Evolutionary conservation across 495 filamentous ascomycete genomes (phyloP).

Genomic region (Trichoderma virens): DNA sequence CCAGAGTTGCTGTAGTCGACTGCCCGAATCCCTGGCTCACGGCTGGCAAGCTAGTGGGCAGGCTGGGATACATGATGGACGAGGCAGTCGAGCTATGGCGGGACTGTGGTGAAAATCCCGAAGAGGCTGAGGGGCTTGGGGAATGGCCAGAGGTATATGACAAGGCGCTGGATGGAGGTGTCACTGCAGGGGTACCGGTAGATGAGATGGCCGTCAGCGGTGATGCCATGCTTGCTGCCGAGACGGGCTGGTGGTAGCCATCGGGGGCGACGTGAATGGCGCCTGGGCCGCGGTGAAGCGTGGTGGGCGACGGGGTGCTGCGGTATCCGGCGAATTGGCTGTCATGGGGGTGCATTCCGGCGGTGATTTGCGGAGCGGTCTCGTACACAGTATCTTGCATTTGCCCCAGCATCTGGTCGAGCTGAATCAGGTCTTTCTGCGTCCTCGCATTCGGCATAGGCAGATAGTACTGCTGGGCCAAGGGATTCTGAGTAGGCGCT

Average conservation of each 20-base stretch:
- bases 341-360: slow-evolving; percentile 63
- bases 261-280: slow-evolving; percentile 45
- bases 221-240: slow-evolving; percentile 48
- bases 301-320: slow-evolving; percentile 24
- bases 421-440: slow-evolving; percentile 84
- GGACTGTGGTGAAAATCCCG: slow-evolving; percentile 55
- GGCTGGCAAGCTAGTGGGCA: slow-evolving; percentile 50
- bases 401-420: slow-evolving; percentile 89
- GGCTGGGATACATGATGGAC: slow-evolving; percentile 70
- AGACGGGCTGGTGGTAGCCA: slow-evolving; percentile 39
- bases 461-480: slow-evolving; percentile 64
- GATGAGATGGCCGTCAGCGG: slow-evolving; percentile 51
- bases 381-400: slow-evolving; percentile 94
- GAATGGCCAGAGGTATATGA: slow-evolving; percentile 85
- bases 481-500: slow-evolving; percentile 41
- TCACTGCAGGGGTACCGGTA: slow-evolving; percentile 71
- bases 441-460: slow-evolving; percentile 80
- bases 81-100: slow-evolving; percentile 48
- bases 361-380: slow-evolving; percentile 68
- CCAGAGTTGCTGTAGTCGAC: slow-evolving; percentile 69
- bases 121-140: slow-evolving; percentile 54
- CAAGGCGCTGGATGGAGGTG: slow-evolving; percentile 78
- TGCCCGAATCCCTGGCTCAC: slow-evolving; percentile 59
- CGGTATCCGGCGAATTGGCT: slow-evolving; percentile 23
- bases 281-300: slow-evolving; percentile 31